These are phyloP conservation scores for Penicillium palitans DNA, from an alignment of 2,329 filamentous ascomycete species.

Conservation along the genomic window DNA sequence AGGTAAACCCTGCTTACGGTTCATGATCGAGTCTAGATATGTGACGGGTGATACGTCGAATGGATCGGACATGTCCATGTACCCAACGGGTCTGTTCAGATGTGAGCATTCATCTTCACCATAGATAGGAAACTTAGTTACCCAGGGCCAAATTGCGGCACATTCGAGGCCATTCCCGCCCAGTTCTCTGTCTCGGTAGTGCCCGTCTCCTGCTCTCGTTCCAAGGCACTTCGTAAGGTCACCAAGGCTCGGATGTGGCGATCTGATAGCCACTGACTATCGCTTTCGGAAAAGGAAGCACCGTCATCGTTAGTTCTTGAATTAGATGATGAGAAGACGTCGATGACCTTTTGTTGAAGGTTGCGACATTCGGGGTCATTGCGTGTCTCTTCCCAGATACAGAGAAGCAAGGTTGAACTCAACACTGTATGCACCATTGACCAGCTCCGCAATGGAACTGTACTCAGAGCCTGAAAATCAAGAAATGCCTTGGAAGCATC, in stretches of 20 bases:
- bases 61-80: slow-evolving; percentile 17
- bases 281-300: slow-evolving; percentile 16
- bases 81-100: slow-evolving; percentile 1
- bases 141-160: slow-evolving; percentile 6
- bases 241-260: slow-evolving; percentile 33
- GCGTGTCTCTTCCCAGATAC: slow-evolving; percentile 36
- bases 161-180: background rate
- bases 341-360: slow-evolving; percentile 34
- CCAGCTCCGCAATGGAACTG: slow-evolving; percentile 34
- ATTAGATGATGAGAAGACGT: slow-evolving; percentile 30
- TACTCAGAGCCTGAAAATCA: slow-evolving; percentile 34
- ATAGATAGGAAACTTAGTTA: slow-evolving; percentile 8
- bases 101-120: background rate
- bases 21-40: slow-evolving; percentile 35
- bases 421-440: slow-evolving; percentile 39
- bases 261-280: slow-evolving; percentile 31
- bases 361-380: slow-evolving; percentile 31
- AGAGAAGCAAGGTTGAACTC: slow-evolving; percentile 35
- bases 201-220: slow-evolving; percentile 13
- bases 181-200: background rate
- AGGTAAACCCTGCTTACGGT: slow-evolving; percentile 16
- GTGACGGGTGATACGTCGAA: slow-evolving; percentile 28
- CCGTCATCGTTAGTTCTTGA: slow-evolving; percentile 11
- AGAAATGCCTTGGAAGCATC: slow-evolving; percentile 34
- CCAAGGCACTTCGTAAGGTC: slow-evolving; percentile 23